A percentile compares a stretch with the other conserved stretches of the same genome.
These are phyloP conservation scores for Didymella keratinophila DNA, from an alignment of 2,329 filamentous ascomycete genomes.

Conservation along the genomic window DNA sequence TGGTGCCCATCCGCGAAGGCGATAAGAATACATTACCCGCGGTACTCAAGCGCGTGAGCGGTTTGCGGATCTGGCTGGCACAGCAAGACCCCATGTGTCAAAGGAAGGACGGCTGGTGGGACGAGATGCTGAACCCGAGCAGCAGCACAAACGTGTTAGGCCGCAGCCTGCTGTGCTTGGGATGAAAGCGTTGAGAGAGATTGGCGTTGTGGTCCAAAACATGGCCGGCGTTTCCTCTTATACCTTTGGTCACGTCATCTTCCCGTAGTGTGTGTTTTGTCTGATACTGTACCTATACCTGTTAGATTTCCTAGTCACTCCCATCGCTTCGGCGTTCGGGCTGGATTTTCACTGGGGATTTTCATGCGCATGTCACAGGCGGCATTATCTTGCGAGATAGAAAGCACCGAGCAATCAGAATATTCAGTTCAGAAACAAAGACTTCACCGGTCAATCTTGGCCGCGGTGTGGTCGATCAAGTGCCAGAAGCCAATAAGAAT, in stretches of 20 bases:
- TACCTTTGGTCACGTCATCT: neutral
- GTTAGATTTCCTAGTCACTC: neutral
- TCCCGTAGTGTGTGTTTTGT: neutral
- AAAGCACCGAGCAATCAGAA: neutral
- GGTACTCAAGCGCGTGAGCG: slow-evolving; percentile 42
- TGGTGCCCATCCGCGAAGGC: slow-evolving; percentile 43
- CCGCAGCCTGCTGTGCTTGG: slow-evolving; percentile 26
- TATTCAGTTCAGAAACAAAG: neutral
- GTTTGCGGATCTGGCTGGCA: slow-evolving; percentile 42
- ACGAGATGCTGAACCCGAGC: slow-evolving; percentile 43
- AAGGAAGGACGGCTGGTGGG: slow-evolving; percentile 43
- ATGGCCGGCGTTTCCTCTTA: neutral
- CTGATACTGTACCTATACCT: slow-evolving; percentile 1
- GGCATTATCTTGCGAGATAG: neutral
- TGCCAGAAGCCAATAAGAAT: neutral
- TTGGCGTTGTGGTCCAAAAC: neutral
- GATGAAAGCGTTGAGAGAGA: neutral
- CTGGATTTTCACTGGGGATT: neutral
- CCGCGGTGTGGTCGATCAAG: neutral
- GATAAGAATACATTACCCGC: slow-evolving; percentile 44
- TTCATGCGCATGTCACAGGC: neutral
- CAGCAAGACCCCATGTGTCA: slow-evolving; percentile 36
- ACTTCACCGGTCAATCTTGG: neutral
- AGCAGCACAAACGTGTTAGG: slow-evolving; percentile 36
- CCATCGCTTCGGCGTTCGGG: neutral